Percentiles rank a stretch among this genome's conserved stretches.
Evolutionary conservation across 2,329 filamentous ascomycete species (phyloP).

Genomic region (Cladosporium oxysporum): DNA sequence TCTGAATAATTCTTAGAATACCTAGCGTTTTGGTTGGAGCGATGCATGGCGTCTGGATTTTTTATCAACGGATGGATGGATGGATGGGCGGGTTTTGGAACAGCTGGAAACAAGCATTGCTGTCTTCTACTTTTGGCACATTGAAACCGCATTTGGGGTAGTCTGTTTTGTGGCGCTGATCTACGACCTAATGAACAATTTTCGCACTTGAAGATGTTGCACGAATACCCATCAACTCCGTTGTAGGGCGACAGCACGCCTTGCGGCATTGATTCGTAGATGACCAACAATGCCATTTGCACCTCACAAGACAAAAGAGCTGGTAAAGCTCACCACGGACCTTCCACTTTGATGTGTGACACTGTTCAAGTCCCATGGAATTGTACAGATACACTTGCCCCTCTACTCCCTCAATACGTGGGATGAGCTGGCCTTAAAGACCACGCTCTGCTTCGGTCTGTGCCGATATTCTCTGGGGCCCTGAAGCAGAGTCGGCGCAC

Average conservation of each 20-base stretch:
- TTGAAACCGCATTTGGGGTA: background rate
- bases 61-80: background rate
- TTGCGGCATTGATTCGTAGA: background rate
- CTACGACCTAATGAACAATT: background rate
- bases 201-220: background rate
- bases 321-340: background rate
- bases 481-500: background rate
- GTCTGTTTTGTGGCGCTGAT: background rate
- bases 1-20: slow-evolving; percentile 41
- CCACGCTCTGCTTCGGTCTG: background rate
- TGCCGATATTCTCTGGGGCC: too few species aligned
- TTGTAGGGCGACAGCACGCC: background rate
- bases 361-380: too few species aligned
- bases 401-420: background rate
- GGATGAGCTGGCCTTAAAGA: too few species aligned
- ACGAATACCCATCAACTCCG: background rate
- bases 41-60: slow-evolving; percentile 3
- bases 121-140: background rate
- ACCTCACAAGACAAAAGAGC: too few species aligned
- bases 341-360: too few species aligned
- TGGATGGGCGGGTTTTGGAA: background rate
- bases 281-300: background rate
- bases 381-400: too few species aligned
- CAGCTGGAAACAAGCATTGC: background rate
- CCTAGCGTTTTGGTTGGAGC: background rate